phyloP scores from a whole-genome alignment of 2,329 filamentous ascomycete species.

The Chalaropsis thielavioides region DNA sequence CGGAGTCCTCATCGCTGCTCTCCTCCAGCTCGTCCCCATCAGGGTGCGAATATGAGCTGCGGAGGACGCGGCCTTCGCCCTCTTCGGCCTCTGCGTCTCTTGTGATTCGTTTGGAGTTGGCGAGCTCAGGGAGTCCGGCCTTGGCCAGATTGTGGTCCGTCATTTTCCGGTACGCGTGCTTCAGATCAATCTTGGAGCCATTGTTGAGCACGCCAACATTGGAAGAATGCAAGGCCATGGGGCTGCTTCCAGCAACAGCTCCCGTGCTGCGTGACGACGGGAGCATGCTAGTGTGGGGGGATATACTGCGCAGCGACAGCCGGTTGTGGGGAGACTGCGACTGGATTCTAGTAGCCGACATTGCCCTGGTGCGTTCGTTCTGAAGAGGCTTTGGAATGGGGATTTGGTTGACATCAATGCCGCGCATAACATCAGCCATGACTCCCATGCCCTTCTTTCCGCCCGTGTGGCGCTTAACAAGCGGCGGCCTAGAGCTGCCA shows the following conservation, averaged over 20 bases:
- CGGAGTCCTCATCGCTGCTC: slow-evolving; percentile 56
- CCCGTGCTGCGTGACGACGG: slow-evolving; percentile 22
- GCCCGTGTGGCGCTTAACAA: slow-evolving; percentile 38
- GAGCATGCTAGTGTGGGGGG: slow-evolving; percentile 27
- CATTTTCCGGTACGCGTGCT: slow-evolving; percentile 53
- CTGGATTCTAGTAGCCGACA: slow-evolving; percentile 26
- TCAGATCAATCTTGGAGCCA: slow-evolving; percentile 50
- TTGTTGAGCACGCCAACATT: slow-evolving; percentile 40
- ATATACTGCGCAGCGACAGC: slow-evolving; percentile 29
- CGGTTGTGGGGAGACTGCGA: slow-evolving; percentile 42
- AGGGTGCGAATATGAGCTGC: slow-evolving; percentile 51
- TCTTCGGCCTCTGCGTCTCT: slow-evolving; percentile 27
- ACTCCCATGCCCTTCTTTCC: slow-evolving; percentile 27
- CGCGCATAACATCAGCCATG: slow-evolving; percentile 41
- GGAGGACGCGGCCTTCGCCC: slow-evolving; percentile 41
- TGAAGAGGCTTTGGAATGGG: slow-evolving; percentile 33
- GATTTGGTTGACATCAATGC: slow-evolving; percentile 35
- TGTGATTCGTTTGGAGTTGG: slow-evolving; percentile 36
- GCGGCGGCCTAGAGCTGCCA: slow-evolving; percentile 30
- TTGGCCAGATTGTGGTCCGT: slow-evolving; percentile 56
- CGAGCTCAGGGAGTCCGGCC: slow-evolving; percentile 46
- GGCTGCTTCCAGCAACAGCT: slow-evolving; percentile 20
- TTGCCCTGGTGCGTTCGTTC: slow-evolving; percentile 22
- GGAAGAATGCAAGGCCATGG: slow-evolving; percentile 22
- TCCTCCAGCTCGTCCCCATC: slow-evolving; percentile 46